phyloP scores from a whole-genome alignment of 169 alveolate genomes.

The Cryptosporidium sp. region DNA sequence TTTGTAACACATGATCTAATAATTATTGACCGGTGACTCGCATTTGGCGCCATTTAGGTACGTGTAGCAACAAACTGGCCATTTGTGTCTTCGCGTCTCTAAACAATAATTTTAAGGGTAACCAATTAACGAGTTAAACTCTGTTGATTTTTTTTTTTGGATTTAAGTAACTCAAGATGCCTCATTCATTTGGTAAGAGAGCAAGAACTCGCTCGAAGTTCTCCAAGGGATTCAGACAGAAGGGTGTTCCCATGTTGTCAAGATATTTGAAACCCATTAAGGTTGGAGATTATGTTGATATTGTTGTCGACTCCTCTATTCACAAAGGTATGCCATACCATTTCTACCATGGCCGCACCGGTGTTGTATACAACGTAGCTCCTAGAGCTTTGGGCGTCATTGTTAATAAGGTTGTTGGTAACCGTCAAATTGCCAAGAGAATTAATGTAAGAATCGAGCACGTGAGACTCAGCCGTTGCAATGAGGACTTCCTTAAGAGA shows the following conservation, averaged over 20 bases:
- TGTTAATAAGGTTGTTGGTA: constrained; percentile 96
- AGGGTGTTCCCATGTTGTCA: constrained; percentile 95
- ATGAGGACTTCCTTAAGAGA: constrained; percentile 95
- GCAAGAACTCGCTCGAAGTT: constrained; percentile 98
- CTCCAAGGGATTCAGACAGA: constrained; percentile 95
- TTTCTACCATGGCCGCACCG: constrained; percentile 99
- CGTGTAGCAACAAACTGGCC: constrained; percentile 25
- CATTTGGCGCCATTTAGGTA: constrained; percentile 32
- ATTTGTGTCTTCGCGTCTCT: constrained; percentile 73
- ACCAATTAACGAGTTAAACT: constrained; percentile 9
- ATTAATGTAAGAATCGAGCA: constrained; percentile 98
- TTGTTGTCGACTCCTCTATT: constrained; percentile 95
- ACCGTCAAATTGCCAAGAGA: constrained; percentile 95
- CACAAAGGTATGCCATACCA: constrained; percentile 99
- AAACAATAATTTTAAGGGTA: constrained; percentile 1
- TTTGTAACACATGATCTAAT: constrained; percentile 58
- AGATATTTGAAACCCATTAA: constrained; percentile 92
- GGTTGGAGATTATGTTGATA: constrained; percentile 97
- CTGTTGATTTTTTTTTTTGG: not conserved
- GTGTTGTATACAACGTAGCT: constrained; percentile 96
- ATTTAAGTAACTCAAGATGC: constrained; percentile 53
- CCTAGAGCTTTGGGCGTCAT: constrained; percentile 96
- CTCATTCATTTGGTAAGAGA: constrained; percentile 95
- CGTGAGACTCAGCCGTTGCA: constrained; percentile 95
- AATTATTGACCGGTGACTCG: constrained; percentile 28